Percentiles rank a stretch among this genome's conserved stretches.
These are phyloP conservation scores for Cardamine occulta DNA, from an alignment of 345 rosid species.

Conservation along the genomic window DNA sequence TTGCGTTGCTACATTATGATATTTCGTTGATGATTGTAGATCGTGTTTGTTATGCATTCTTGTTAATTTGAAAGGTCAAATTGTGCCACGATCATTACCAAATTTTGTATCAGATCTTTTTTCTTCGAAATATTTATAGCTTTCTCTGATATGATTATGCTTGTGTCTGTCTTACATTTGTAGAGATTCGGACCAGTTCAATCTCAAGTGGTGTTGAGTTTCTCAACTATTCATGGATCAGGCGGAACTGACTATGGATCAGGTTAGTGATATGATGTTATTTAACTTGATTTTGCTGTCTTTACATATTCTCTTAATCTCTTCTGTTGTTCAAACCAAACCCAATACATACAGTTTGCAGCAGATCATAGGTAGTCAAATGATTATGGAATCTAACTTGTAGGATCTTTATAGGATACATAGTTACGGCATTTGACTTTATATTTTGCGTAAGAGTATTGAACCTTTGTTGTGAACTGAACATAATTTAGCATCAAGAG, in stretches of 20 bases:
- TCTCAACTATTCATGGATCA: slow-evolving; percentile 62
- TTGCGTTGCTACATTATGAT: slow-evolving; percentile 15
- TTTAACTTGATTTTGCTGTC: slow-evolving; percentile 21
- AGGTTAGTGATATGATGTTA: slow-evolving; percentile 55
- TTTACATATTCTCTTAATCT: slow-evolving; percentile 12
- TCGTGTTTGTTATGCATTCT: slow-evolving; percentile 29
- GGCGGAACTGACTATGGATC: slow-evolving; percentile 73
- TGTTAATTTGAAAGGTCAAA: slow-evolving; percentile 14
- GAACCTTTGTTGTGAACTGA: neutral
- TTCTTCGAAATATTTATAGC: no score
- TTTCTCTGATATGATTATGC: slow-evolving; percentile 1
- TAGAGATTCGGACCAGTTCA: slow-evolving; percentile 42
- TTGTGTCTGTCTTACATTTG: slow-evolving; percentile 15
- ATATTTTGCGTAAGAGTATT: neutral
- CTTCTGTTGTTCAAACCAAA: neutral
- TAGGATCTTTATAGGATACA: neutral
- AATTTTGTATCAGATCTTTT: slow-evolving; percentile 16
- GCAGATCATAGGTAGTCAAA: neutral
- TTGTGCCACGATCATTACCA: slow-evolving; percentile 6
- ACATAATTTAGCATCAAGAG: neutral
- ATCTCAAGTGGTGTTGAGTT: slow-evolving; percentile 40
- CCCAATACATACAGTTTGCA: neutral
- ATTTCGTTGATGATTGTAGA: slow-evolving; percentile 32
- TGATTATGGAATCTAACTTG: neutral
- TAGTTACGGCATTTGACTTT: neutral